Conservation (phyloP, 73 alveolate genomes). For the Paramecium sonneborni region DNA sequence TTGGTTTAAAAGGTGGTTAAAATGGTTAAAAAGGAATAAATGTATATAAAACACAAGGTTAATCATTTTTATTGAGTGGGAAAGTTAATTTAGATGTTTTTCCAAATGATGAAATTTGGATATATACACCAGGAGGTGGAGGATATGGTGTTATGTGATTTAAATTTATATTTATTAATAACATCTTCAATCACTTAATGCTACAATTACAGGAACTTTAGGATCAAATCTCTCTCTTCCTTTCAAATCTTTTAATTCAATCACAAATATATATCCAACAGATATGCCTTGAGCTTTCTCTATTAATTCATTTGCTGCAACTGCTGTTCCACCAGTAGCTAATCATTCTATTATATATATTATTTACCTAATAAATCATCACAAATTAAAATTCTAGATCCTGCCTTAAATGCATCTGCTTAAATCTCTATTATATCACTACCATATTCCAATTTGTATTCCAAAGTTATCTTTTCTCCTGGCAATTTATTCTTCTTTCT, state of each 20-base stretch:
- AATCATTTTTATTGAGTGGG: slow-evolving; percentile 74
- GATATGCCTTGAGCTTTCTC: slow-evolving; percentile 52
- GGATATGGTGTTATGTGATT: neutral
- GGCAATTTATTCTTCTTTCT: slow-evolving; percentile 69
- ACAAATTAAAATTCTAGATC: slow-evolving; percentile 61
- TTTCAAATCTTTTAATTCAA: slow-evolving; percentile 42
- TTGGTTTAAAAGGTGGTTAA: slow-evolving; percentile 89
- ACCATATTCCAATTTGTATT: slow-evolving; percentile 49
- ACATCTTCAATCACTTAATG: slow-evolving; percentile 5
- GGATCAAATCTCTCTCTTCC: slow-evolving; percentile 33
- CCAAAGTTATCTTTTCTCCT: slow-evolving; percentile 52
- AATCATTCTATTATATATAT: neutral
- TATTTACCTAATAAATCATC: slow-evolving; percentile 61
- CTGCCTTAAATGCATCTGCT: slow-evolving; percentile 62
- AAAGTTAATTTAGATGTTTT: slow-evolving; percentile 72
- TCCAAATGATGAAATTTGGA: neutral
- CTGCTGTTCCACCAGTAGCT: slow-evolving; percentile 71
- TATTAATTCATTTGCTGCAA: slow-evolving; percentile 61
- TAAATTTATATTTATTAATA: neutral
- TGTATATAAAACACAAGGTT: slow-evolving; percentile 70
- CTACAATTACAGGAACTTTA: slow-evolving; percentile 3
- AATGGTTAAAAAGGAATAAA: slow-evolving; percentile 83
- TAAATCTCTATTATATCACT: slow-evolving; percentile 46
- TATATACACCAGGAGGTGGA: slow-evolving; percentile 49
- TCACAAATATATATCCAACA: slow-evolving; percentile 48